phyloP scores from a whole-genome alignment of 2,329 filamentous ascomycete species.

The Trichoderma afroharzianum region DNA sequence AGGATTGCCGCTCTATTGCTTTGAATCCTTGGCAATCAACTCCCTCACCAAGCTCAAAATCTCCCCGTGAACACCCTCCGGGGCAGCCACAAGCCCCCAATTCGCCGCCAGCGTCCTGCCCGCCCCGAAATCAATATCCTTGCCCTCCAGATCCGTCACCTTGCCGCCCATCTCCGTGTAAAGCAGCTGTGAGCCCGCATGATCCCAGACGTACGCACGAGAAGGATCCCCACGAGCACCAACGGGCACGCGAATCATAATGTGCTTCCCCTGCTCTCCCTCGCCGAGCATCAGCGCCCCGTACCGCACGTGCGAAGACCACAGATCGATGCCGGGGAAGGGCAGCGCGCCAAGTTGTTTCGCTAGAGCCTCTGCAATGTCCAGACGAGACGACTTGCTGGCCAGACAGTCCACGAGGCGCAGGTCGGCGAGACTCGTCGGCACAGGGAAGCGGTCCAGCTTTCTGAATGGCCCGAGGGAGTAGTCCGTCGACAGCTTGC shows the following conservation, averaged over 20 bases:
- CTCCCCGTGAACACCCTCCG: slow-evolving; percentile 37
- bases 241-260: slow-evolving; percentile 32
- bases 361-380: slow-evolving; percentile 31
- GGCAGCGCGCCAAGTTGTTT: slow-evolving; percentile 26
- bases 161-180: slow-evolving; percentile 53
- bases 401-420: slow-evolving; percentile 35
- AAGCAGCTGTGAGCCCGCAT: slow-evolving; percentile 55
- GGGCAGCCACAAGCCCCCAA: slow-evolving; percentile 42
- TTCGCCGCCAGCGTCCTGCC: slow-evolving; percentile 34
- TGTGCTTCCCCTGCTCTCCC: slow-evolving; percentile 24
- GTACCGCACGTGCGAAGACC: slow-evolving; percentile 40
- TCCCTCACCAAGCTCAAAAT: slow-evolving; percentile 35
- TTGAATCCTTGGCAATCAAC: not conserved
- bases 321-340: slow-evolving; percentile 38
- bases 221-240: slow-evolving; percentile 8
- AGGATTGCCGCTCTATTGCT: not conserved
- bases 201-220: slow-evolving; percentile 45
- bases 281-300: slow-evolving; percentile 36
- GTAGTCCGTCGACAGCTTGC: slow-evolving; percentile 23
- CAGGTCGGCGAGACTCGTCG: slow-evolving; percentile 22
- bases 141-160: slow-evolving; percentile 47
- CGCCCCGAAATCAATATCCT: slow-evolving; percentile 34
- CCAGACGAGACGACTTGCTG: slow-evolving; percentile 31
- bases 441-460: slow-evolving; percentile 24
- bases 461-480: not conserved